Conservation (phyloP, 352 stramenopile species). For the Globisporangium irregulare region DNA sequence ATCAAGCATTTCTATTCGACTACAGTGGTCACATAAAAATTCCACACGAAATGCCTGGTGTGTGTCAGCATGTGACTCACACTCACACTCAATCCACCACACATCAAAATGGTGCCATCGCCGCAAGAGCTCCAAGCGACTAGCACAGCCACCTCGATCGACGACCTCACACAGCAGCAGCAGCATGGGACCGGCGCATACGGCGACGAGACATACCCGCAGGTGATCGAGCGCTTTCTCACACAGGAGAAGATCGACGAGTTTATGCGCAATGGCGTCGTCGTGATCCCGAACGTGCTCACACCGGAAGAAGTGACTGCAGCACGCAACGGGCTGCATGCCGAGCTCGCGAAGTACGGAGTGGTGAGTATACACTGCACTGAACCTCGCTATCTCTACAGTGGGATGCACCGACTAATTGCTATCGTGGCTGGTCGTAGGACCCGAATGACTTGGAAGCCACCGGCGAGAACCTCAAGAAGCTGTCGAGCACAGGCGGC, state of each 20-base stretch:
- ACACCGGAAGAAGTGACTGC: conserved; percentile 49
- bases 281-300: conserved; percentile 78
- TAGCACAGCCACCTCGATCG: neutral
- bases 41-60: too few relatives aligned
- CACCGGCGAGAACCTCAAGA: conserved; percentile 68
- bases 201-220: conserved; percentile 19
- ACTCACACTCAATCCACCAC: neutral
- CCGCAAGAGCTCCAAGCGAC: neutral
- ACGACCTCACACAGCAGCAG: neutral
- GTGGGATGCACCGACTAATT: conserved; percentile 1
- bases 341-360: conserved; percentile 62
- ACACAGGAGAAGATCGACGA: conserved; percentile 54
- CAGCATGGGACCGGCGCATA: conserved; percentile 18
- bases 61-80: neutral
- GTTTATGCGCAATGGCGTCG: conserved; percentile 62
- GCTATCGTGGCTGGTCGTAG: conserved; percentile 18
- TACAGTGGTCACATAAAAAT: too few relatives aligned
- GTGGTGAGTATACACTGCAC: conserved; percentile 39
- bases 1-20: neutral
- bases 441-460: conserved; percentile 59
- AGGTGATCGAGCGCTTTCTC: conserved; percentile 29
- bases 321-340: conserved; percentile 54
- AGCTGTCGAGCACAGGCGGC: conserved; percentile 85
- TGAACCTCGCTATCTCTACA: neutral
- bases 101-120: neutral